phyloP scores from a whole-genome alignment of 805 yeast species.

The Kregervanrija delftensis region DNA sequence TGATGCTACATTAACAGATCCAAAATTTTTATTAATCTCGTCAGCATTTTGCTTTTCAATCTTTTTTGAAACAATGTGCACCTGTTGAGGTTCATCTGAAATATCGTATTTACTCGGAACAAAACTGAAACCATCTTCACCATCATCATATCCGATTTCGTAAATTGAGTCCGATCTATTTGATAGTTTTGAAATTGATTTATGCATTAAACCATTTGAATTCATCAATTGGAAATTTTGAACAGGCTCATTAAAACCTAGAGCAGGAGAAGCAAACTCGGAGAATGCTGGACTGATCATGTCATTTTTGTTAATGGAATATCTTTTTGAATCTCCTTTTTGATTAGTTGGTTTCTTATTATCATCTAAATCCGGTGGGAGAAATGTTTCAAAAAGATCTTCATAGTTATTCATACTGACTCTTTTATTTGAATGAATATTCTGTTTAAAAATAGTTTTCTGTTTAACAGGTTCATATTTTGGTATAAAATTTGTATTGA shows the following conservation, averaged over 20 bases:
- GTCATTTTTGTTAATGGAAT: constrained; percentile 3
- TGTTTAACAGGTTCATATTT: constrained; percentile 5
- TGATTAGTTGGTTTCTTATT: not conserved
- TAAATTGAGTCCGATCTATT: constrained; percentile 8
- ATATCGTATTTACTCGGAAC: too few relatives aligned
- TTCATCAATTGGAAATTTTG: constrained; percentile 17
- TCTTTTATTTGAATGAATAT: constrained; percentile 1
- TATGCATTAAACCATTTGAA: constrained; percentile 1
- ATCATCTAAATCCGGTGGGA: constrained; percentile 2
- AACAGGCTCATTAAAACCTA: constrained; percentile 22
- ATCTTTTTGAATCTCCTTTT: constrained; percentile 4
- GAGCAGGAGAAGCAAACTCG: constrained; percentile 18
- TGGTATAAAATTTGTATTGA: constrained; percentile 7
- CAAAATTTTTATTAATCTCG: not conserved
- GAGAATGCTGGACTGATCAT: constrained; percentile 24
- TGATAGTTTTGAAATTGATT: constrained; percentile 7
- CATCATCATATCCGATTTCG: constrained; percentile 25
- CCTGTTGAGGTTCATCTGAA: too few relatives aligned
- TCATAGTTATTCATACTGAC: not conserved
- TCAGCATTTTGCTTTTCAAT: not conserved
- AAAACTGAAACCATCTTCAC: constrained; percentile 9
- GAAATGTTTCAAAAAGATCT: not conserved
- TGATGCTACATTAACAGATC: constrained; percentile 9
- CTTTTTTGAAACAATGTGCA: not conserved
- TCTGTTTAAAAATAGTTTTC: constrained; percentile 5